Evolutionary conservation across 805 yeast genomes (phyloP).

Genomic region (Wickerhamiella hasegawae): DNA sequence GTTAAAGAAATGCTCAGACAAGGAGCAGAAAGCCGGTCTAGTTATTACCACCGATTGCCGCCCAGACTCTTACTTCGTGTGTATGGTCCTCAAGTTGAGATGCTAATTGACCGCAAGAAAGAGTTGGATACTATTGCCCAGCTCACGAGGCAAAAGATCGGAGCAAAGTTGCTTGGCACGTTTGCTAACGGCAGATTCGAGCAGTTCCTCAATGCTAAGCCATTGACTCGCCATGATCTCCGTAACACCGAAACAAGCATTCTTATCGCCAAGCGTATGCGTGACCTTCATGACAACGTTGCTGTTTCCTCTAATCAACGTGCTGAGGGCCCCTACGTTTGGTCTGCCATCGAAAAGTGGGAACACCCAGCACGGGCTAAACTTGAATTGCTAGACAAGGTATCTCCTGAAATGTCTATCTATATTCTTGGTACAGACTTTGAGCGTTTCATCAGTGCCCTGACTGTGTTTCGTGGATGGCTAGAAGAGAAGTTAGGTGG

Average conservation of each 20-base stretch:
- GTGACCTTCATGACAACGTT: constrained; percentile 76
- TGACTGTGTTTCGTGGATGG: constrained; percentile 35
- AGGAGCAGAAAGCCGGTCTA: constrained; percentile 10
- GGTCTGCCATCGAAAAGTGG: constrained; percentile 68
- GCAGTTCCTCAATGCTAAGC: constrained; percentile 71
- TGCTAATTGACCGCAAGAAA: constrained; percentile 69
- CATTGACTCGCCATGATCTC: constrained; percentile 59
- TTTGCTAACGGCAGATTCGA: constrained; percentile 89
- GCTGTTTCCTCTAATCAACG: constrained; percentile 43
- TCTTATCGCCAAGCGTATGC: constrained; percentile 91
- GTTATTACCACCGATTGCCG: constrained; percentile 23
- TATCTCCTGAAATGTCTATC: constrained; percentile 9
- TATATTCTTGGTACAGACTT: constrained; percentile 3
- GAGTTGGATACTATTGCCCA: constrained; percentile 63
- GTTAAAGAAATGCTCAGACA: constrained; percentile 22
- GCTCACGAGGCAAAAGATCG: constrained; percentile 65
- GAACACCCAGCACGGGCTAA: constrained; percentile 12
- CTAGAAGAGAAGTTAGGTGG: constrained; percentile 35
- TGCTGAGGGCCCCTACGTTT: constrained; percentile 44
- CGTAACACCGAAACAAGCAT: constrained; percentile 61
- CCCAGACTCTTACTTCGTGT: constrained; percentile 60
- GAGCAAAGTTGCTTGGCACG: constrained; percentile 78
- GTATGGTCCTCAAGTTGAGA: constrained; percentile 76
- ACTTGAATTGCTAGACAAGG: constrained; percentile 7
- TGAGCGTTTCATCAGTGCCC: constrained; percentile 22